Evolutionary conservation across 2,329 filamentous ascomycete species (phyloP), one percentile per base, ranked within the genome.

Genomic region (Ceratocystis papillata): DNA sequence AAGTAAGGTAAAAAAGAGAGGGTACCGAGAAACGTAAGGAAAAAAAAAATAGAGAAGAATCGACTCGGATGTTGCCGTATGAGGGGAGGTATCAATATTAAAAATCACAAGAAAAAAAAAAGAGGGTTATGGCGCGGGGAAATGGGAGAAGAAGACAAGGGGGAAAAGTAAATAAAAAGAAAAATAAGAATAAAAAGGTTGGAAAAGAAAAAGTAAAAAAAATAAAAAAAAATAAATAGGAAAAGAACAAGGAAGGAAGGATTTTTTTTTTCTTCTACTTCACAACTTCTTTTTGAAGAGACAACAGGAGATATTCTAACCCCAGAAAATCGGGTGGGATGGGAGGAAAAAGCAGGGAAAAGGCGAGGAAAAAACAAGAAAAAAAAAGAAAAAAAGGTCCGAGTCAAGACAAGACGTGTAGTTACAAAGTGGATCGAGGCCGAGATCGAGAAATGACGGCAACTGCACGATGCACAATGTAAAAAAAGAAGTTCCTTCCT

Each of bases 291-390:
- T 59, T 10, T 20, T 17, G 33, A 59, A 59, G 53, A 59, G 53
- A 59, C 53, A 59, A 59, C 28, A 59, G 53, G 53, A 59, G 28
- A 59, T 59, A 59, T 30, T 41, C 28, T 17, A 59, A 59, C 53
- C 53, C 53, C 53, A 59, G 53, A 22, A 59, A 37, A 59, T 59
- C 53, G 53, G 53, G 53, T 59, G 53, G 53, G 22, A 59, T 59
- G 53, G 53, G 33, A 30, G 4, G 7, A 59, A 15, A n/a, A 59
- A 17, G 28, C 12, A 55, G 33, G 33, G 33, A 57, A 30, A 15
- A 57, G n/a, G 12, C 17, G 28, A 22, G 22, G 3, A 59, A 59
- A 37, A 59, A 20, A 22, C 12, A 4, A 6, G 3, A 17, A 25
- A 57, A 57, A 33, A 57, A 33, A 57, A 7, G 1, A 30, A 25